Evolutionary conservation across 257 asterid species (phyloP).

Genomic region (Solanum gandarillasii): DNA sequence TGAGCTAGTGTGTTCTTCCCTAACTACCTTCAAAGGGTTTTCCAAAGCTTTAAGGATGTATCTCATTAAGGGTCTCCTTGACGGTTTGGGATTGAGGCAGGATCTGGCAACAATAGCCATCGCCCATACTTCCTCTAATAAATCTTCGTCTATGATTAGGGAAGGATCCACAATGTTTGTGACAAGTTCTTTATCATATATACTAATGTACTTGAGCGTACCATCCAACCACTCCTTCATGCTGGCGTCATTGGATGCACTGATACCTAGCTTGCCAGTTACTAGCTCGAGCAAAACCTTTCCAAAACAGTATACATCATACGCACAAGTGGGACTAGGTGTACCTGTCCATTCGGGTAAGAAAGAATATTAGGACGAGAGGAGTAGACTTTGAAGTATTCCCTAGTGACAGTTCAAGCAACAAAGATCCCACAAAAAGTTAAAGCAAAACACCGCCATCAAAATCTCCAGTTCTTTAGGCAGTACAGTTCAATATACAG

Average conservation of each 20-base stretch:
- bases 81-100: conserved; percentile 85
- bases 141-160: conserved; percentile 74
- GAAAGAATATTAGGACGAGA: not conserved
- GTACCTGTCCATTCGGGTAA: conserved; percentile 31
- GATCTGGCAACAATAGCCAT: conserved; percentile 92
- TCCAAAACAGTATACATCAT: conserved; percentile 90
- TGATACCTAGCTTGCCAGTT: conserved; percentile 83
- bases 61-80: conserved; percentile 82
- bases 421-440: not conserved
- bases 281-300: conserved; percentile 90
- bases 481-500: not conserved
- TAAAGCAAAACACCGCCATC: not conserved
- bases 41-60: conserved; percentile 87
- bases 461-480: not conserved
- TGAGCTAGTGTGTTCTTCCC: conserved; percentile 71
- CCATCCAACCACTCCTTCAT: conserved; percentile 66
- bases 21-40: conserved; percentile 80
- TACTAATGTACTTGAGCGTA: conserved; percentile 57
- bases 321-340: conserved; percentile 56
- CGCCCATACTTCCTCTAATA: conserved; percentile 97
- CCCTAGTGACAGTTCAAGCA: not conserved
- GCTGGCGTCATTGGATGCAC: conserved; percentile 53
- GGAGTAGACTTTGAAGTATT: not conserved
- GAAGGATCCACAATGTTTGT: conserved; percentile 84
- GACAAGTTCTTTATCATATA: conserved; percentile 81